Evolutionary conservation across 257 asterid species (phyloP).

Genomic region (Fraxinus anomala): DNA sequence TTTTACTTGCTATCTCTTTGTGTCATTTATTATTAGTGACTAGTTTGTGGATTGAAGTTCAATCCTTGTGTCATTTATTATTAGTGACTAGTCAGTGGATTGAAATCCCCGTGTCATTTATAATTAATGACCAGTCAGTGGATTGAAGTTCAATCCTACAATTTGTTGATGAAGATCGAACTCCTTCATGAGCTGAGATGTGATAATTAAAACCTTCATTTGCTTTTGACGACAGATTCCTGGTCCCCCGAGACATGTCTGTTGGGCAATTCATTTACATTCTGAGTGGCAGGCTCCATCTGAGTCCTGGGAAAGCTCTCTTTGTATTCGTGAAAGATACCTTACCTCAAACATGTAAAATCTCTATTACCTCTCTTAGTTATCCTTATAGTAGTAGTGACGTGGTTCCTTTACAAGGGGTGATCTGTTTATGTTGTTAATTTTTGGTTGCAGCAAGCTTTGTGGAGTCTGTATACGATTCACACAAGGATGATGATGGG

Average conservation of each 20-base stretch:
- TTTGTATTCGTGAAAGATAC: slow-evolving; percentile 82
- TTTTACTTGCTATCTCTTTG: not conserved
- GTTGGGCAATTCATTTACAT: slow-evolving; percentile 87
- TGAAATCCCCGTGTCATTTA: not conserved
- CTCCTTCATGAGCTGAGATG: not conserved
- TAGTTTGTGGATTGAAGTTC: no score
- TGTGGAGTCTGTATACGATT: slow-evolving; percentile 68
- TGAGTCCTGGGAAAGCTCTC: slow-evolving; percentile 90
- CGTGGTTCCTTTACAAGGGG: not conserved
- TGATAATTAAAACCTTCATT: not conserved
- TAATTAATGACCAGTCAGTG: not conserved
- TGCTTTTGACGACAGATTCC: slow-evolving; percentile 51
- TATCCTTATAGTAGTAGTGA: slow-evolving; percentile 10
- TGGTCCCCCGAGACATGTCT: slow-evolving; percentile 95
- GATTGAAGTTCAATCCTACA: not conserved
- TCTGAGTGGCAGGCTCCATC: slow-evolving; percentile 77
- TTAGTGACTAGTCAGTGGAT: not conserved
- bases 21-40: not conserved
- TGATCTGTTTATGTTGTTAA: slow-evolving; percentile 2
- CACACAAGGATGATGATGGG: slow-evolving; percentile 80
- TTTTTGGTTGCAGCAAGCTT: slow-evolving; percentile 58
- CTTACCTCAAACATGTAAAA: slow-evolving; percentile 86
- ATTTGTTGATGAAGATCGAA: not conserved
- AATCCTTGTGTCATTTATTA: not conserved
- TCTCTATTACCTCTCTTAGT: slow-evolving; percentile 16